Conservation (phyloP, 2,329 filamentous ascomycete species). For the Penicillium sp. region DNA sequence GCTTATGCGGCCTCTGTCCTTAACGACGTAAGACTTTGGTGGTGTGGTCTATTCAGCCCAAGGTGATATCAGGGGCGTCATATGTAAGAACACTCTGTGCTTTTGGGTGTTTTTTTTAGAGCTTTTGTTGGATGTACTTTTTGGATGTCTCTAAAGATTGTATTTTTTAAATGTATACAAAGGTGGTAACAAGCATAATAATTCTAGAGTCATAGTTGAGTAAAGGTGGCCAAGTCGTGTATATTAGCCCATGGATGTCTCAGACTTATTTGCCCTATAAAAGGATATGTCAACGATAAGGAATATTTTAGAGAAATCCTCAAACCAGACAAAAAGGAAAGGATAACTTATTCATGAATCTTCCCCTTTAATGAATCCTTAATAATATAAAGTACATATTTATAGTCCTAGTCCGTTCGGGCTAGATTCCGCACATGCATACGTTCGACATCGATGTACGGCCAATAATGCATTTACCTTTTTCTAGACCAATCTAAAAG, state of each 20-base stretch:
- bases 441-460: not conserved
- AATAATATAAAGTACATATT: not conserved
- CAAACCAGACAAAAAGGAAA: not conserved
- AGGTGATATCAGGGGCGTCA: not conserved
- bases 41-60: not conserved
- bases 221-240: not conserved
- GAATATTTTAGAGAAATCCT: not conserved
- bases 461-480: not conserved
- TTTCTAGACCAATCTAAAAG: not conserved
- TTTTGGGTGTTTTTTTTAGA: not conserved
- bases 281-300: not conserved
- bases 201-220: not conserved
- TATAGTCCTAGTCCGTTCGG: not conserved
- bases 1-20: not conserved
- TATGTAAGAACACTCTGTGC: not conserved
- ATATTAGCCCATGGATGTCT: not conserved
- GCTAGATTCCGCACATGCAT: constrained; percentile 10
- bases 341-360: not conserved
- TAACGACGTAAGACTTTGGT: not conserved
- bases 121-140: too few relatives aligned
- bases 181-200: not conserved
- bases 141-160: too few relatives aligned
- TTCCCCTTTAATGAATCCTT: not conserved
- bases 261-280: not conserved
- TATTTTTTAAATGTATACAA: not conserved